Conservation (phyloP, 805 yeast species). For the Phaffomyces thermotolerans region DNA sequence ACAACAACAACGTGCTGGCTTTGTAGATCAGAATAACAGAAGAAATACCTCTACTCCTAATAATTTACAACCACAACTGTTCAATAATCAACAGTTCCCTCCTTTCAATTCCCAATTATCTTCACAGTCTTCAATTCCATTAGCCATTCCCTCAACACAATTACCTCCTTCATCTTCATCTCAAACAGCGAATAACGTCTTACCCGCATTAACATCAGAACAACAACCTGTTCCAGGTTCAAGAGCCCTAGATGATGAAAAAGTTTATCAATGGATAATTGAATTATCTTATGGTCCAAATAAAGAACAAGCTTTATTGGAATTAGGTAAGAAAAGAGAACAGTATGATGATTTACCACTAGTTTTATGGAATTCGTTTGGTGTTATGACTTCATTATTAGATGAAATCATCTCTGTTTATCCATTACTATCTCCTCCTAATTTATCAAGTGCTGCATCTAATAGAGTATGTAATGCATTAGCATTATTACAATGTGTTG, state of each 20-base stretch:
- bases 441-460: conserved; percentile 74
- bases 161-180: not conserved
- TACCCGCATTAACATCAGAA: conserved; percentile 4
- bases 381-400: conserved; percentile 86
- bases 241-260: conserved; percentile 62
- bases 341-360: conserved; percentile 90
- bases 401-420: conserved; percentile 89
- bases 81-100: not conserved
- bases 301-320: conserved; percentile 87
- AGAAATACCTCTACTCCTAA: not conserved
- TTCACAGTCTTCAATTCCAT: too few species aligned
- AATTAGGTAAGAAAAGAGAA: conserved; percentile 89
- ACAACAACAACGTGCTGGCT: conserved; percentile 17
- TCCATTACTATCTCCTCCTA: conserved; percentile 84
- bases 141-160: conserved; percentile 6
- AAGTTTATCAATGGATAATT: conserved; percentile 83
- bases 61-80: not conserved
- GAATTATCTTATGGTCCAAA: conserved; percentile 87
- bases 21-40: conserved; percentile 8
- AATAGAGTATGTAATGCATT: conserved; percentile 94
- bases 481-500: conserved; percentile 92
- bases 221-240: conserved; percentile 14
- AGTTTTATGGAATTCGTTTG: conserved; percentile 92
- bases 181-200: conserved; percentile 7
- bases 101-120: not conserved